phyloP scores from a whole-genome alignment of 768 basidiomycete genomes.

The Scleroderma bovista region DNA sequence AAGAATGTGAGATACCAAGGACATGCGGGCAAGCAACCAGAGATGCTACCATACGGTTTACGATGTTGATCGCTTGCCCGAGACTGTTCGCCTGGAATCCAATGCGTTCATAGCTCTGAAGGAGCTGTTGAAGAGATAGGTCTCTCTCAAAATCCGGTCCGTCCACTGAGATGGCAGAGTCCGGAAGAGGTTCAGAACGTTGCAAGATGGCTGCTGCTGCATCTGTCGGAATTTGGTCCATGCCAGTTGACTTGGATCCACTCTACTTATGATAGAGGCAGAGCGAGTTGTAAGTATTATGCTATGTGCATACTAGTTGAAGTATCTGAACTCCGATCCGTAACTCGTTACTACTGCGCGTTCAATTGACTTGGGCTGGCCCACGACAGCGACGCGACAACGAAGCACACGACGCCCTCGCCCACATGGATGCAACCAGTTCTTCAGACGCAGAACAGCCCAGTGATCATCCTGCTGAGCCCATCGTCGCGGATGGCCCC shows the following conservation, averaged over 20 bases:
- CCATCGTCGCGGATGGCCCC: slow-evolving; percentile 6
- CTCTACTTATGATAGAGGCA: no score
- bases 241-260: not conserved
- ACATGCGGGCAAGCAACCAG: not conserved
- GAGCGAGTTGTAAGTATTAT: no score
- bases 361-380: no score
- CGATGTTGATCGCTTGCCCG: slow-evolving; percentile 81
- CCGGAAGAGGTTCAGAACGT: slow-evolving; percentile 66
- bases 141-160: slow-evolving; percentile 84
- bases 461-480: slow-evolving; percentile 5
- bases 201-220: slow-evolving; percentile 77
- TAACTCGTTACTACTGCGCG: no score
- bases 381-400: no score
- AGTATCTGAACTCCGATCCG: no score
- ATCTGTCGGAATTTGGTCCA: slow-evolving; percentile 38
- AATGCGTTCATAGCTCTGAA: slow-evolving; percentile 80
- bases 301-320: no score
- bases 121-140: slow-evolving; percentile 59
- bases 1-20: not conserved
- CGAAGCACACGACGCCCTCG: not conserved
- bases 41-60: slow-evolving; percentile 80
- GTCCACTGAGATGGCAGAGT: slow-evolving; percentile 61
- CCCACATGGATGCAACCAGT: slow-evolving; percentile 14
- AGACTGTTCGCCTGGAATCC: slow-evolving; percentile 98
- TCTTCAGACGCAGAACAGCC: slow-evolving; percentile 2